These are phyloP conservation scores for Cercospora nicotianae DNA, from an alignment of 2,329 filamentous ascomycete genomes.

Conservation along the genomic window DNA sequence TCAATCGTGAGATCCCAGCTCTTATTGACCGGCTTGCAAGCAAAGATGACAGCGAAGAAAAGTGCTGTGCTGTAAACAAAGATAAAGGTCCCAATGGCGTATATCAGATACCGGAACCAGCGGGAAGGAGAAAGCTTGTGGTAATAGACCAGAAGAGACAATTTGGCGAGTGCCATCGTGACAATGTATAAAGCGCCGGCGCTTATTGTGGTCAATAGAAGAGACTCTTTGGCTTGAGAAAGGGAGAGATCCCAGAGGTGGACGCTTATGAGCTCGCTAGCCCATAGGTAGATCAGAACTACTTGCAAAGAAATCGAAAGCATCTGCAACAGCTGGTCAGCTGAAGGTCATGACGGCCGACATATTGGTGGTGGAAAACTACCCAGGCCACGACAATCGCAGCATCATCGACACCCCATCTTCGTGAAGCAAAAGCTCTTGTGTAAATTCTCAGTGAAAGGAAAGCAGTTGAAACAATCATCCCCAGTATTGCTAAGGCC, in stretches of 20 bases:
- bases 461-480: conserved; percentile 19
- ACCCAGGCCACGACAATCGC: conserved; percentile 22
- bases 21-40: conserved; percentile 17
- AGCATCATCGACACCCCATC: conserved; percentile 22
- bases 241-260: conserved; percentile 20
- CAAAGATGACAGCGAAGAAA: conserved; percentile 17
- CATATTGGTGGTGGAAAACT: not conserved
- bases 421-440: conserved; percentile 17
- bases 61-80: conserved; percentile 16
- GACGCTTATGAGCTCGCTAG: conserved; percentile 11
- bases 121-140: conserved; percentile 14
- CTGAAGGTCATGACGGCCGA: not conserved
- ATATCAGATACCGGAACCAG: conserved; percentile 17
- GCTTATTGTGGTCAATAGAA: conserved; percentile 17
- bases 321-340: conserved; percentile 8
- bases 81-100: conserved; percentile 11
- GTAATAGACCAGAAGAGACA: conserved; percentile 20
- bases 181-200: conserved; percentile 19
- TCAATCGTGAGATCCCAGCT: conserved; percentile 18
- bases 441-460: conserved; percentile 20
- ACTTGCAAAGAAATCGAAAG: conserved; percentile 19
- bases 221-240: conserved; percentile 5
- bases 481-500: conserved; percentile 18
- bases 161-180: conserved; percentile 19
- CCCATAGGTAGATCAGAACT: conserved; percentile 18